Conservation (phyloP, 345 rosid genomes). For the Eucalyptus dawsonii region DNA sequence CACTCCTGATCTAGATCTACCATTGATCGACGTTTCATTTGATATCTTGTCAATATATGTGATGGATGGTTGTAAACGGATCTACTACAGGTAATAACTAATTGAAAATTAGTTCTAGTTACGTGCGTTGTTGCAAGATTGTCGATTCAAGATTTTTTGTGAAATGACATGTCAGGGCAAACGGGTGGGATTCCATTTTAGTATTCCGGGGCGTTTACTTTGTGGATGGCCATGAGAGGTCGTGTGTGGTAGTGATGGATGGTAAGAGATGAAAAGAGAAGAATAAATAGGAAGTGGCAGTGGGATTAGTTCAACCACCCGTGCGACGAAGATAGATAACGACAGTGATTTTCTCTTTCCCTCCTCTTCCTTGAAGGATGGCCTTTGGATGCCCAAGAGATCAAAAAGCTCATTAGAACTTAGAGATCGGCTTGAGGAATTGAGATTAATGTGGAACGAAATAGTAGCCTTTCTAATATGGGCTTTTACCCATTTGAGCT, state of each 20-base stretch:
- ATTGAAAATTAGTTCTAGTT: background rate
- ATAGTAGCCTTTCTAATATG: background rate
- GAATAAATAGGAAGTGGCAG: background rate
- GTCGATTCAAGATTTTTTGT: background rate
- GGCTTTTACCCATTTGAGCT: background rate
- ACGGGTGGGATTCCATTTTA: background rate
- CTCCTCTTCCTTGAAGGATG: background rate
- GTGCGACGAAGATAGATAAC: background rate
- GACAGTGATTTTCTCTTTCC: background rate
- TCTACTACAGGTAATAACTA: fast-evolving
- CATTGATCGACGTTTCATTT: background rate
- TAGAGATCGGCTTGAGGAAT: background rate
- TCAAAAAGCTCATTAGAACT: background rate
- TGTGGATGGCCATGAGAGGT: background rate
- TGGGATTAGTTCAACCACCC: background rate
- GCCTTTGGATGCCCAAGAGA: background rate
- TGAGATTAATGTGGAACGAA: background rate
- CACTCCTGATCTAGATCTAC: background rate
- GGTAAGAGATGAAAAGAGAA: background rate
- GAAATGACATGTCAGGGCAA: background rate
- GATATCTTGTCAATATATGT: background rate
- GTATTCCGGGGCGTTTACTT: background rate
- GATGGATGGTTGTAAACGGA: no score
- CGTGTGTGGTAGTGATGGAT: background rate
- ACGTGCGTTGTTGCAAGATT: fast-evolving